These are phyloP conservation scores for Cucurbita argyrosperma DNA, from an alignment of 306 rosid species.

Conservation along the genomic window DNA sequence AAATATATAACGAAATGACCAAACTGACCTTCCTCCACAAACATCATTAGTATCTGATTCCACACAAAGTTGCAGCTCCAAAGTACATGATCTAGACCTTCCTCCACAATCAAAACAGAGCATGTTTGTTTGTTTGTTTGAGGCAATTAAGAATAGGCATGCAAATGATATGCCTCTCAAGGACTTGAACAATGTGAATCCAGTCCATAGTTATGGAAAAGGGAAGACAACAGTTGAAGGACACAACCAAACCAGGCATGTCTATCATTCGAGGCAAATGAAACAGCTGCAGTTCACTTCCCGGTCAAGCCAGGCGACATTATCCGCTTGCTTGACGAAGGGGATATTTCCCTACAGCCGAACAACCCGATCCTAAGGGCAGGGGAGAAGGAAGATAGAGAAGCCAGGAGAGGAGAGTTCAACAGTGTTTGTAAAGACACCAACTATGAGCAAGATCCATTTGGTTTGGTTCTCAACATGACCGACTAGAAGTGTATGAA, in stretches of 20 bases:
- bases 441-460: conserved; percentile 39
- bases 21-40: too few species aligned
- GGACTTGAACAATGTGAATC: too few species aligned
- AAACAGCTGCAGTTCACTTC: conserved; percentile 59
- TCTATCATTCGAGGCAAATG: conserved; percentile 48
- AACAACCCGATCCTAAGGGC: conserved; percentile 37
- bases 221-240: conserved; percentile 25
- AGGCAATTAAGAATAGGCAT: background rate
- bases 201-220: background rate
- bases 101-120: background rate
- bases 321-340: conserved; percentile 14
- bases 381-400: conserved; percentile 50
- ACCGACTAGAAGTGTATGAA: conserved; percentile 27
- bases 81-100: too few species aligned
- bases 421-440: conserved; percentile 46
- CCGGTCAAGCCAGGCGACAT: conserved; percentile 45
- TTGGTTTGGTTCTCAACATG: conserved; percentile 49
- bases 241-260: conserved; percentile 26
- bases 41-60: too few species aligned
- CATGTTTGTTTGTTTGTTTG: background rate
- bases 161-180: conserved; percentile 12
- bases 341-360: conserved; percentile 46
- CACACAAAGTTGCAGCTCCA: too few species aligned
- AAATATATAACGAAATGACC: too few species aligned
- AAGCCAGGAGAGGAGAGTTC: conserved; percentile 55